Conservation (phyloP, 2,329 filamentous ascomycete species). For the Ceratocystis eucalypticola region DNA sequence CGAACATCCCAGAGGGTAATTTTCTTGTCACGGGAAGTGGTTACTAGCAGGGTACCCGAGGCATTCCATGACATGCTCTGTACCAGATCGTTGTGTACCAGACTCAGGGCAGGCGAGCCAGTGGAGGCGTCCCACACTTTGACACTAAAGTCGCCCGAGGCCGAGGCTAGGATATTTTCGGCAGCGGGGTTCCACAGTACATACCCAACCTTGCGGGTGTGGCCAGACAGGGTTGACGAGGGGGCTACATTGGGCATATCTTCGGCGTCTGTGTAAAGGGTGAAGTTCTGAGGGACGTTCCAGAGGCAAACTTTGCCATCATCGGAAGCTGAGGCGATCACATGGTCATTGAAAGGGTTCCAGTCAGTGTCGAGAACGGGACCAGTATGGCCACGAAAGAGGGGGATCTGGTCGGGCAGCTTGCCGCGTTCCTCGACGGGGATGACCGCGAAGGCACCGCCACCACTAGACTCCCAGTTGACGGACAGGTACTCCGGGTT, state of each 20-base stretch:
- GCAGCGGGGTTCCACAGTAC: constrained; percentile 95
- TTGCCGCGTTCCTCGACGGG: constrained; percentile 81
- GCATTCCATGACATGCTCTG: constrained; percentile 95
- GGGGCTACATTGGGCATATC: constrained; percentile 72
- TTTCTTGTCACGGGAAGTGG: constrained; percentile 96
- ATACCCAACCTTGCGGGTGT: constrained; percentile 94
- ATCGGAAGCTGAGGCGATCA: constrained; percentile 88
- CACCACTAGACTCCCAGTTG: constrained; percentile 95
- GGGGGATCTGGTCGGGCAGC: constrained; percentile 78
- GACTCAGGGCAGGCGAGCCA: constrained; percentile 56
- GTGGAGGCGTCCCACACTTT: constrained; percentile 91
- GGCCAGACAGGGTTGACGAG: constrained; percentile 67
- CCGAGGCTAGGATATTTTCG: constrained; percentile 86
- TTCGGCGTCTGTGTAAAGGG: constrained; percentile 70
- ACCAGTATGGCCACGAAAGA: constrained; percentile 92
- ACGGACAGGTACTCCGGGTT: constrained; percentile 93
- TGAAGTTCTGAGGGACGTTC: constrained; percentile 82
- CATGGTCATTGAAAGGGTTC: constrained; percentile 90
- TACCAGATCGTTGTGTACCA: constrained; percentile 83
- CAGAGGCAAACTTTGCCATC: constrained; percentile 96
- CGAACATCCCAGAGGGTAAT: constrained; percentile 93
- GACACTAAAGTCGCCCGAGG: constrained; percentile 86
- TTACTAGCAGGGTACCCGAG: constrained; percentile 71
- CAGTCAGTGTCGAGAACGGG: constrained; percentile 96
- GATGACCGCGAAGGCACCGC: constrained; percentile 92